A percentile compares a stretch with the other conserved stretches of the same genome.
Conservation (phyloP, 106 monocot species). For the Allium sativum region DNA sequence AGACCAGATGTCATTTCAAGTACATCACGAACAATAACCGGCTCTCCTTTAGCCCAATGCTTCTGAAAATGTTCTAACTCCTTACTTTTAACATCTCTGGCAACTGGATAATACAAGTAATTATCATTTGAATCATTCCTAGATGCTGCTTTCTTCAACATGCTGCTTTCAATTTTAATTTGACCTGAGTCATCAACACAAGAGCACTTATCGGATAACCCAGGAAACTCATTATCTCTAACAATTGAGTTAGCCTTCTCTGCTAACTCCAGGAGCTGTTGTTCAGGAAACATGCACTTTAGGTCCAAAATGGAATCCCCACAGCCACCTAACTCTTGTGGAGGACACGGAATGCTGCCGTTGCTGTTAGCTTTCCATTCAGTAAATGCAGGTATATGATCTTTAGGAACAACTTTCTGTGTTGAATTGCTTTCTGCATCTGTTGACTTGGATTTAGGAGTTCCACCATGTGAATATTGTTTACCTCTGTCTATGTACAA, state of each 20-base stretch:
- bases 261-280: slow-evolving; percentile 31
- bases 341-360: slow-evolving; percentile 65
- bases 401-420: neutral
- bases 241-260: slow-evolving; percentile 21
- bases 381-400: neutral
- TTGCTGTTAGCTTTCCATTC: slow-evolving; percentile 50
- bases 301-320: slow-evolving; percentile 32
- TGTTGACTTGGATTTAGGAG: neutral
- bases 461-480: slow-evolving; percentile 31
- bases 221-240: neutral
- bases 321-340: slow-evolving; percentile 50
- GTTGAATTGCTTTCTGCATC: neutral
- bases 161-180: slow-evolving; percentile 10
- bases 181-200: slow-evolving; percentile 27
- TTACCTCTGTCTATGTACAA: slow-evolving; percentile 27
- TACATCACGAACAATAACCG: slow-evolving; percentile 57
- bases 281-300: slow-evolving; percentile 40
- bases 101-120: slow-evolving; percentile 47
- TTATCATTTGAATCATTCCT: slow-evolving; percentile 39
- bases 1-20: slow-evolving; percentile 49
- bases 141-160: slow-evolving; percentile 27
- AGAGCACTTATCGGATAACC: slow-evolving; percentile 13
- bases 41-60: slow-evolving; percentile 66
- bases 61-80: slow-evolving; percentile 41
- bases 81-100: slow-evolving; percentile 23